Evolutionary conservation across 2,329 filamentous ascomycete genomes (phyloP).

Genomic region (Coniochaeta ligniaria): DNA sequence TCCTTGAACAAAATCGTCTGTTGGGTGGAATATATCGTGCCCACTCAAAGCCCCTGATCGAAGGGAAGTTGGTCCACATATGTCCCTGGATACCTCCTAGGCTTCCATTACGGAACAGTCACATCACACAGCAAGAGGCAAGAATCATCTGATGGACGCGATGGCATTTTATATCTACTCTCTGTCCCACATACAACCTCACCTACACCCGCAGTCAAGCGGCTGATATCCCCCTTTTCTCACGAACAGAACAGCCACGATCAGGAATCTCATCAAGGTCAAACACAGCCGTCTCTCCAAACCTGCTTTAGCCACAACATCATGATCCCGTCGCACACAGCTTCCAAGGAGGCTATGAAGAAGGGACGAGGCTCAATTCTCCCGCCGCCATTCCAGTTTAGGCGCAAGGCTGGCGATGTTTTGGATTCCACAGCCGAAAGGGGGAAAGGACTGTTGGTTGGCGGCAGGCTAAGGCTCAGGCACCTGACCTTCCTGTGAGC

Average conservation of each 20-base stretch:
- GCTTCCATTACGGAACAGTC: no score
- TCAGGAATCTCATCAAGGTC: conserved; percentile 4
- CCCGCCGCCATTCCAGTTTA: conserved; percentile 1
- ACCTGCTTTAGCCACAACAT: conserved; percentile 7
- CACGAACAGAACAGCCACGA: background rate
- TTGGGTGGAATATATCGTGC: no score
- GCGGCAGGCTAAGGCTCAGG: background rate
- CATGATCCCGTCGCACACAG: background rate
- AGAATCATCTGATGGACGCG: background rate
- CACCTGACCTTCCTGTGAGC: background rate
- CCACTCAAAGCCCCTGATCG: no score
- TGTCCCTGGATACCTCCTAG: no score
- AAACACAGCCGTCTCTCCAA: conserved; percentile 7
- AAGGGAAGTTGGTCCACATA: no score
- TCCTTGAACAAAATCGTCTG: background rate
- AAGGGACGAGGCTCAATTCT: conserved; percentile 2
- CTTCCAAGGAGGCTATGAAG: conserved; percentile 1
- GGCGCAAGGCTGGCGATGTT: conserved; percentile 2
- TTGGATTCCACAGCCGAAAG: conserved; percentile 4
- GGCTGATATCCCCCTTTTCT: background rate
- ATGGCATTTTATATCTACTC: background rate
- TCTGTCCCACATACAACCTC: background rate
- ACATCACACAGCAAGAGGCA: background rate
- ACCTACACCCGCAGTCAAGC: background rate
- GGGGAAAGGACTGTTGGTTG: background rate